Base-by-base conservation (phyloP, 257 asterid species). In the Eustoma russellianum region DNA sequence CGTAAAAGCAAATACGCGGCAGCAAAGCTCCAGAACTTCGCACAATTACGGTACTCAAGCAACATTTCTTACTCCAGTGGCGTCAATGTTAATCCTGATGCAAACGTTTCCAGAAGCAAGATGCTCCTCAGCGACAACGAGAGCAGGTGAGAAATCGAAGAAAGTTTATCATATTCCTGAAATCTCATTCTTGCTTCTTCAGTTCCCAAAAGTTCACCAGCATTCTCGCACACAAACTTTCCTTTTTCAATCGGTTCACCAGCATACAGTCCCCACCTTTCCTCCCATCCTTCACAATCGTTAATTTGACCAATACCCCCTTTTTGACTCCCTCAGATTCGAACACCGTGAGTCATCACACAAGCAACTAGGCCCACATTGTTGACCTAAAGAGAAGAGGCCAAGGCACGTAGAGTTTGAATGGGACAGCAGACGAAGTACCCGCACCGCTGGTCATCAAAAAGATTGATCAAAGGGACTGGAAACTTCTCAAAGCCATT, bases 51-150 rank as follows among this genome's bases (percentile, higher is more conserved):
- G 85, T 62, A 48, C 70, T 77, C 0, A 84, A 75, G 65, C 92
- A 13, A 84, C 55, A 47, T 84, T 91, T 5, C 96, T 96, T 6
- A 75, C 70, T 46, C 71, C 67, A 41, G 98, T 87, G 59, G 92
- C 98, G 52, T 91, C 98, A 55, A 87, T 77, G 67, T 91, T 91
- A 59, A 85, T 72, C 75, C 98, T 77, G 75, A 87, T 73, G 68
- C 92, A 84, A 4, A 70, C 45, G 58, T 77, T 79, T 45, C 92
- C 83, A 14, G 82, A 78, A 1, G 88, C 82, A 56, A 87, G 92
- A 67, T 91, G 90, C 70, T 87, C 96, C 70, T 70, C 84, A 67
- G 83, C 88, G 41, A 91, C 96, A 69, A 84, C 60, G 52, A 91
- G 92, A 5, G 96, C 86, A 18, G 90, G 90, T 15, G 75, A 59